Evolutionary conservation across 2,329 filamentous ascomycete genomes (phyloP).

Genomic region (Fusarium multiceps): DNA sequence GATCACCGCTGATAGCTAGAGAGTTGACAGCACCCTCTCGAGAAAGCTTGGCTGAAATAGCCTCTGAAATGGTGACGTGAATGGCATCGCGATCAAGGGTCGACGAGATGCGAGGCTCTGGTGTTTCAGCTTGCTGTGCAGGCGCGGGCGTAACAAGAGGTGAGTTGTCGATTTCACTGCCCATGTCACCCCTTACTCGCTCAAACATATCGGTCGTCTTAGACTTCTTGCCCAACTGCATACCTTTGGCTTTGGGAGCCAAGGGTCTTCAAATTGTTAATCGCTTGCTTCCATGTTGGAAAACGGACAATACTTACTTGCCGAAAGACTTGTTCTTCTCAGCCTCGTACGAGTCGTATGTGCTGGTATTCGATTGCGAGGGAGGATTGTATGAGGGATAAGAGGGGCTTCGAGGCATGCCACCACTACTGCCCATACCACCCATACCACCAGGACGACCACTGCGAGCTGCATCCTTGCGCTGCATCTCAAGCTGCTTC

Average conservation of each 20-base stretch:
- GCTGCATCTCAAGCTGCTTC: constrained; percentile 98
- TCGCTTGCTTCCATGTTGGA: neutral
- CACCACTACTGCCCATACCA: constrained; percentile 48
- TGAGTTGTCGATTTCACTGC: constrained; percentile 81
- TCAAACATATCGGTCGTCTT: constrained; percentile 98
- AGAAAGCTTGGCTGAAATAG: constrained; percentile 89
- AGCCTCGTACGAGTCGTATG: constrained; percentile 93
- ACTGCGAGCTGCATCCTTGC: constrained; percentile 90
- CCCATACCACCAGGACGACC: constrained; percentile 56
- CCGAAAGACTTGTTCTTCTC: constrained; percentile 94
- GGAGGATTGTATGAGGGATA: constrained; percentile 93
- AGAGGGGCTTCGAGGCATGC: constrained; percentile 77
- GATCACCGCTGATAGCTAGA: constrained; percentile 89
- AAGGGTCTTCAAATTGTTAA: constrained; percentile 57
- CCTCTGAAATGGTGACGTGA: constrained; percentile 87
- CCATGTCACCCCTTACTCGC: constrained; percentile 90
- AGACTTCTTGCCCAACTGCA: constrained; percentile 99
- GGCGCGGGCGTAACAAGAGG: constrained; percentile 74
- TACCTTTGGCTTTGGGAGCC: constrained; percentile 91
- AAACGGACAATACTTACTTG: constrained; percentile 67
- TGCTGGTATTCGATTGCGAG: constrained; percentile 78
- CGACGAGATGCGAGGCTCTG: constrained; percentile 69
- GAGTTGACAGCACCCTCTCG: constrained; percentile 88
- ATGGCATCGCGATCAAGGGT: constrained; percentile 85
- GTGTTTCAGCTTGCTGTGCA: constrained; percentile 62